Conservation (phyloP, 768 basidiomycete genomes). For the Lentinula detonsa region DNA sequence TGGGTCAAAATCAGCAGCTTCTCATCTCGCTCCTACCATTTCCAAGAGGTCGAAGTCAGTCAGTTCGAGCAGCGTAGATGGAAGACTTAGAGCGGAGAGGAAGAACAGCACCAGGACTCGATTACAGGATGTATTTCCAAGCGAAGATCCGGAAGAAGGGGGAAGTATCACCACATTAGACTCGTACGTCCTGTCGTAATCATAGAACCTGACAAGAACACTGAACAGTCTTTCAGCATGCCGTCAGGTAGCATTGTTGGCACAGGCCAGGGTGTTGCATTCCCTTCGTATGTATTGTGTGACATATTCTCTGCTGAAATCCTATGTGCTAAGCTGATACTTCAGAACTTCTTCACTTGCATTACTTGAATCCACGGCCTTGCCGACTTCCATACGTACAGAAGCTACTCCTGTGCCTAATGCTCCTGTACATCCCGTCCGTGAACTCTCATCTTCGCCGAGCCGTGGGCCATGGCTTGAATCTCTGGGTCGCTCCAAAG, state of each 20-base stretch:
- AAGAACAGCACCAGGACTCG: slow-evolving; percentile 1
- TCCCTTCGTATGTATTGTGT: neutral
- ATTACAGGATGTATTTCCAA: neutral
- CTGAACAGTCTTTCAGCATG: neutral
- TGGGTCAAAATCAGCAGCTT: neutral
- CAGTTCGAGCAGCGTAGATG: neutral
- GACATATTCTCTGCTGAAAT: neutral
- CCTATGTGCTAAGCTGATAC: neutral
- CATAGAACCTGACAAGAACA: neutral
- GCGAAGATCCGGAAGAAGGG: neutral
- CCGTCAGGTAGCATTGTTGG: neutral
- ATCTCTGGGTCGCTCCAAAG: slow-evolving; percentile 22
- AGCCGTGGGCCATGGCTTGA: slow-evolving; percentile 24
- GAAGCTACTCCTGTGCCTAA: neutral
- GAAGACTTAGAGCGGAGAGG: neutral
- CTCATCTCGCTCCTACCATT: neutral
- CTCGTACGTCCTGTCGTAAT: neutral
- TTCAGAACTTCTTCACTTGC: neutral
- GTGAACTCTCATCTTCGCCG: neutral
- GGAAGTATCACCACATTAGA: neutral
- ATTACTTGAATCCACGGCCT: neutral
- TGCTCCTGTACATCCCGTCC: neutral
- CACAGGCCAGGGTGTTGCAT: neutral
- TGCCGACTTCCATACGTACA: neutral
- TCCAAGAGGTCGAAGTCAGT: neutral